Evolutionary conservation across 2,329 filamentous ascomycete genomes (phyloP).

Genomic region (Fusarium tuaranense): DNA sequence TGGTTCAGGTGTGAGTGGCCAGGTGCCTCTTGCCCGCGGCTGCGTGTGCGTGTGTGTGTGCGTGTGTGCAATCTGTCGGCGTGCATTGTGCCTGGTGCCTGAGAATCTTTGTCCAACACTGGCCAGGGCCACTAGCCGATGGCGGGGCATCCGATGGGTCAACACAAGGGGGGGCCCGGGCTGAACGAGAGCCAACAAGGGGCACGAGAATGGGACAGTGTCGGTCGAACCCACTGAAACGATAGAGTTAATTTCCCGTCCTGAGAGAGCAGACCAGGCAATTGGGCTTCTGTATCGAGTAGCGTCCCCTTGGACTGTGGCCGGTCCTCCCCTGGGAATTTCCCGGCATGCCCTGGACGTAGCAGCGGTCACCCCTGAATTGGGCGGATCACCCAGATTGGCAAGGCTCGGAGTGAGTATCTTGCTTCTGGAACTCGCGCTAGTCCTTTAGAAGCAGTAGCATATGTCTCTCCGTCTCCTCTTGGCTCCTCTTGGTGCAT

Average conservation of each 20-base stretch:
- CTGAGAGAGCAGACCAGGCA: background rate
- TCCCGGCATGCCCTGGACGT: conserved; percentile 16
- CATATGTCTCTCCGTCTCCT: conserved; percentile 23
- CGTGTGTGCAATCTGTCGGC: conserved; percentile 1
- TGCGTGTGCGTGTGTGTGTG: conserved; percentile 1
- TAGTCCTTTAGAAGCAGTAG: conserved; percentile 19
- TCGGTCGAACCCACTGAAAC: conserved; percentile 11
- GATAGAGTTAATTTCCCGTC: conserved; percentile 31
- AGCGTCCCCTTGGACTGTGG: conserved; percentile 22
- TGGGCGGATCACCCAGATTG: conserved; percentile 11
- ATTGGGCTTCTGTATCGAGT: conserved; percentile 1
- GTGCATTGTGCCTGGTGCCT: conserved; percentile 15
- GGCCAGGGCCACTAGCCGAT: conserved; percentile 5
- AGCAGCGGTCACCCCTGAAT: conserved; percentile 14
- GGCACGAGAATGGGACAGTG: conserved; percentile 13
- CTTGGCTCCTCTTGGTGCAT: conserved; percentile 16
- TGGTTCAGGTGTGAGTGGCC: conserved; percentile 13
- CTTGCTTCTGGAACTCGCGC: conserved; percentile 23
- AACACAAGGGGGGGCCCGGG: conserved; percentile 23
- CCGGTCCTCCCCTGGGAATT: conserved; percentile 24
- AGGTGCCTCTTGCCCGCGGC: conserved; percentile 2
- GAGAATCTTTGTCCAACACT: conserved; percentile 6
- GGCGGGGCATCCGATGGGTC: conserved; percentile 19
- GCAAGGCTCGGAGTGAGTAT: conserved; percentile 12
- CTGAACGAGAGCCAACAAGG: conserved; percentile 12